Evolutionary conservation across 495 filamentous ascomycete genomes (phyloP), one percentile per base, ranked within the genome.

Genomic region (Aspergillus campestris): DNA sequence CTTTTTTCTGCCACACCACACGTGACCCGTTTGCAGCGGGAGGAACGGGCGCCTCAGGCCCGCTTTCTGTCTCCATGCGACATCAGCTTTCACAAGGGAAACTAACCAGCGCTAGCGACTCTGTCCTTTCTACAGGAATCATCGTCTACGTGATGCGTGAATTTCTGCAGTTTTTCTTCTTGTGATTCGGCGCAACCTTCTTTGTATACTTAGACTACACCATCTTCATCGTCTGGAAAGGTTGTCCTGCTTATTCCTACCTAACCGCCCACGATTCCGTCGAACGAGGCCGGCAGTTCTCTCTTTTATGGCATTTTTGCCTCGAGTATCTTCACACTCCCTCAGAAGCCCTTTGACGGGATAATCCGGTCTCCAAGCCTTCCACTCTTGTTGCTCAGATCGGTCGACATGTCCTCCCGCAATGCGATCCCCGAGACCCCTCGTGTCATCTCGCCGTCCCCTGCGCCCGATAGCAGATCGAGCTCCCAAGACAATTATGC

Each of bases 371-470:
- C 51, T 59, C 70, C 57, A 35, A 51, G 55, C 42, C 62, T 79
- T 38, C 71, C 70, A 55, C 73, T 70, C 70, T 60, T 79, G 60
- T 57, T 45, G 56, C 55, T 57, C 27, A 56, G 45, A 61, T 38
- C 57, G 52, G 40, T 56, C 59, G 51, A 52, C 24, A 81, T 79
- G 75, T 57, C 77, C 35, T 68, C 56, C 11, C 47, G 65, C 31
- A 59, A 58, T 37, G 55, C 64, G 40, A 67, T 82, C 29, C 84
- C 84, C 42, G 72, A 75, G 40, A 82, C 78, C 45, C 83, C 83
- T 50, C 78, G 82, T 52, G 77, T 87, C 52, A 85, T 82, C 47
- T 84, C 83, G 18, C 83, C 84, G 12, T 80, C 80, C 14, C 82
- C 82, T 42, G 75, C 82, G 2, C 73, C 79, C 10, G 81, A 84